Conservation (phyloP, 192 early-diverging fungal genomes). For the Entophlyctis luteolus region DNA sequence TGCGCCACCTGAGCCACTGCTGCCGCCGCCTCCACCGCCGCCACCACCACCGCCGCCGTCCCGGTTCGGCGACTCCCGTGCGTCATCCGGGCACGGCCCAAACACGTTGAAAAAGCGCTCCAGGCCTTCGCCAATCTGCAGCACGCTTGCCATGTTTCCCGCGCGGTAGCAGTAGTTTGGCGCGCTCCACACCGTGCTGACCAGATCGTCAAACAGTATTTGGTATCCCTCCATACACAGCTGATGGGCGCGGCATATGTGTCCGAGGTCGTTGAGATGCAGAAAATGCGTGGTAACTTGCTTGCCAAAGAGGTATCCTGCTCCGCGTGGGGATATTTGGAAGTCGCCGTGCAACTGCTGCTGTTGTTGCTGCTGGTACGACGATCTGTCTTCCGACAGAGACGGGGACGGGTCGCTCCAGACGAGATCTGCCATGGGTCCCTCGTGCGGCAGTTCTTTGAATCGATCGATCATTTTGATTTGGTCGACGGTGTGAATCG, state of each 20-base stretch:
- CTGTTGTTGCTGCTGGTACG: too few species aligned
- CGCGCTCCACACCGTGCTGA: constrained; percentile 86
- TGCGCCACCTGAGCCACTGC: too few species aligned
- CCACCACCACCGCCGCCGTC: not conserved
- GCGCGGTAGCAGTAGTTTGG: constrained; percentile 83
- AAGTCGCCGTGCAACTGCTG: constrained; percentile 70
- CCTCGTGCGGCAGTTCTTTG: constrained; percentile 89
- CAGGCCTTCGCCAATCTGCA: constrained; percentile 70
- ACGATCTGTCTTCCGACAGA: constrained; percentile 44
- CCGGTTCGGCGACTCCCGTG: constrained; percentile 41
- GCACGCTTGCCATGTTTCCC: constrained; percentile 78
- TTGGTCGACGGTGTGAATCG: constrained; percentile 81
- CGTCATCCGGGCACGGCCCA: constrained; percentile 78
- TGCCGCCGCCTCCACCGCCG: too few species aligned
- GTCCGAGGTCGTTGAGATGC: constrained; percentile 69
- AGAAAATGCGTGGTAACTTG: constrained; percentile 76
- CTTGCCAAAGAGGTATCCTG: constrained; percentile 82
- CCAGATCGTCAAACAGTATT: constrained; percentile 75
- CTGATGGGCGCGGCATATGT: constrained; percentile 83
- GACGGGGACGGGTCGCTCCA: not conserved
- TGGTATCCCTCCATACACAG: constrained; percentile 85
- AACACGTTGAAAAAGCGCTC: constrained; percentile 86
- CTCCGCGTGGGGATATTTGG: constrained; percentile 70
- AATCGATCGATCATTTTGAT: constrained; percentile 82
- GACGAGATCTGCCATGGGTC: constrained; percentile 87